These are phyloP conservation scores for Orbilia javanica DNA, from an alignment of 2,329 filamentous ascomycete species.

Conservation along the genomic window DNA sequence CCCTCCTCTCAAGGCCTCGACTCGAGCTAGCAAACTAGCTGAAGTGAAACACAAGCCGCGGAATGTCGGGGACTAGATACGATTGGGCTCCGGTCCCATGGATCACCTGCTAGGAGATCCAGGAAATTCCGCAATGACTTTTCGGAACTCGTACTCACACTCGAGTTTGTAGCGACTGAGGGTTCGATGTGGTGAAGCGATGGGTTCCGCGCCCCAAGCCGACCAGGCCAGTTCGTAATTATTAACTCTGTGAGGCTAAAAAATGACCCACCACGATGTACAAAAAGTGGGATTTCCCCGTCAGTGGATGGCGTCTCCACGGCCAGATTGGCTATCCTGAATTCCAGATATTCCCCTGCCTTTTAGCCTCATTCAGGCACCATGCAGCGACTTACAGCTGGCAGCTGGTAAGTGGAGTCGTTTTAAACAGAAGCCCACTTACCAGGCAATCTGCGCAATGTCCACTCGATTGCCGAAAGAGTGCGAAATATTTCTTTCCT, in stretches of 20 bases:
- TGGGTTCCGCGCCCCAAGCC: neutral
- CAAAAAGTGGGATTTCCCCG: constrained; percentile 29
- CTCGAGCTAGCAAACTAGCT: constrained; percentile 29
- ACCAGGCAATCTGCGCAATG: constrained; percentile 14
- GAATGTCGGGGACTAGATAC: constrained; percentile 46
- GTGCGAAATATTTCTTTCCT: constrained; percentile 23
- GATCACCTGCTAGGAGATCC: constrained; percentile 53
- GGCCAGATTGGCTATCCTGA: constrained; percentile 15
- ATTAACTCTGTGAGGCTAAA: constrained; percentile 12
- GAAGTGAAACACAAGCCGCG: constrained; percentile 55
- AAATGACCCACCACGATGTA: constrained; percentile 18
- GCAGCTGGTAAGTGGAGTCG: constrained; percentile 20
- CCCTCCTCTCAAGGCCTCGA: constrained; percentile 16
- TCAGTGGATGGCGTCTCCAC: constrained; percentile 31
- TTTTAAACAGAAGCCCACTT: constrained; percentile 22
- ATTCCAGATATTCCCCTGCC: constrained; percentile 12
- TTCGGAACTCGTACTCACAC: neutral
- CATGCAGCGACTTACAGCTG: constrained; percentile 14
- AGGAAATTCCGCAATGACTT: constrained; percentile 23
- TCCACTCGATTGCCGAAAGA: constrained; percentile 27
- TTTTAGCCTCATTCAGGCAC: constrained; percentile 26
- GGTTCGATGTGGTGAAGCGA: neutral
- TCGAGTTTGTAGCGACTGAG: neutral
- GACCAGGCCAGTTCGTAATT: constrained; percentile 22
- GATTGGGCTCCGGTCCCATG: constrained; percentile 56